Evolutionary conservation across 2,329 filamentous ascomycete genomes (phyloP), one percentile per base, ranked within the genome.

Genomic region (Clarireedia hainanense): DNA sequence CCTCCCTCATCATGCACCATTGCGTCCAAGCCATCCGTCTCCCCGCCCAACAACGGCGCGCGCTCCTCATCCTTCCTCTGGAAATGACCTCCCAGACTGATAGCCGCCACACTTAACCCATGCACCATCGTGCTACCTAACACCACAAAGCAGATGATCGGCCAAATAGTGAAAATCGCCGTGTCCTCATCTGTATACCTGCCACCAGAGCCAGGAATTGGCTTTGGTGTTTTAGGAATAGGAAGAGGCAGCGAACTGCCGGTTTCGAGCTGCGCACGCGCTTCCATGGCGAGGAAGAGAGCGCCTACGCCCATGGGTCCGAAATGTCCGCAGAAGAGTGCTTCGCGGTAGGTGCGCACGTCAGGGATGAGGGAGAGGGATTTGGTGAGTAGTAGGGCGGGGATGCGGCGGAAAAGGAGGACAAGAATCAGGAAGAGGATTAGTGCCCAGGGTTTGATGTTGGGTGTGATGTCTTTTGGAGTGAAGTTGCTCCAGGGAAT

Each of bases 251-350:
- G 60, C 4, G 73, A 74, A 0, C 71, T 73, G 9, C 72, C 74
- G 0, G 72, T 80, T 60, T 81, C 78, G 0, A 82, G 70, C 56
- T 78, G 71, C 0, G 75, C 77, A 24, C 77, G 68, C 0, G 76
- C 75, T 69, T 81, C 79, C 47, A 81, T 79, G 1, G 78, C 76
- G 1, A 82, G 72, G 67, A 81, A 81, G 6, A 81, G 65, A 0
- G 76, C 79, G 2, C 78, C 79, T 1, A 81, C 72, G 17, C 79
- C 79, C 74, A 81, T 81, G 7, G 78, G 78, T 0, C 78, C 78
- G 56, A 82, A 81, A 62, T 81, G 79, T 0, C 79, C 78, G 45
- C 72, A 73, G 65, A 81, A 81, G 0, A 81, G 64, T 0, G 78
- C 78, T 65, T 81, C 79, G 5, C 72, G 71, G 23, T 73, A 74